A percentile compares a stretch with the other conserved stretches of the same genome.
These are phyloP conservation scores for Diaporthe australafricana DNA, from an alignment of 2,329 filamentous ascomycete genomes.

Conservation along the genomic window DNA sequence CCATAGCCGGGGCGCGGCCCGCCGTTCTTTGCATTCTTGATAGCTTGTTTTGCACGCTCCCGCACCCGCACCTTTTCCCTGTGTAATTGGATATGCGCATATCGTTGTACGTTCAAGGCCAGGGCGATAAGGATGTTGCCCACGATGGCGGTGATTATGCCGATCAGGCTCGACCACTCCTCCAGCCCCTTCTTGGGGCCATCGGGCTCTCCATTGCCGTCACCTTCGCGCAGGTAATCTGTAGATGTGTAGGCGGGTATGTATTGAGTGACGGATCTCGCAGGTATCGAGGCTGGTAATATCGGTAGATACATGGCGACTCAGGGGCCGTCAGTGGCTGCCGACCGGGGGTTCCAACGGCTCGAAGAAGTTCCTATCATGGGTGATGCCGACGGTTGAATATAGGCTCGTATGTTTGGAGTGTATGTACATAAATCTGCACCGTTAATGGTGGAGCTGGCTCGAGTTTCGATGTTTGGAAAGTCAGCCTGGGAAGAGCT, in stretches of 20 bases:
- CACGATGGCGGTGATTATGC: slow-evolving; percentile 90
- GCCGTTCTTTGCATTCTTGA: slow-evolving; percentile 56
- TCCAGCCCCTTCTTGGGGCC: slow-evolving; percentile 63
- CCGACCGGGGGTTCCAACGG: slow-evolving; percentile 29
- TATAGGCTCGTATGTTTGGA: neutral
- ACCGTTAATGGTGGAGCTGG: neutral
- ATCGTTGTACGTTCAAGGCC: slow-evolving; percentile 95
- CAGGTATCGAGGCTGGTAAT: slow-evolving; percentile 24
- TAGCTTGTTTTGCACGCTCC: slow-evolving; percentile 64
- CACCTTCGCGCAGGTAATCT: slow-evolving; percentile 37
- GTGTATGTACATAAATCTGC: neutral
- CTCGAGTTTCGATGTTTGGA: neutral
- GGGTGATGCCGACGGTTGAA: slow-evolving; percentile 8
- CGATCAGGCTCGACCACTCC: slow-evolving; percentile 93
- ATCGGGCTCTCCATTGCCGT: slow-evolving; percentile 41
- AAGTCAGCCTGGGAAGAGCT: neutral
- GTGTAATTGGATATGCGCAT: slow-evolving; percentile 89
- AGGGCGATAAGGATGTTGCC: slow-evolving; percentile 96
- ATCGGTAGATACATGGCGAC: slow-evolving; percentile 35
- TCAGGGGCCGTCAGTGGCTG: slow-evolving; percentile 34
- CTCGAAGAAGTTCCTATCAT: slow-evolving; percentile 26
- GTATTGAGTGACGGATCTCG: slow-evolving; percentile 32
- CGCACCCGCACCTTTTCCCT: slow-evolving; percentile 73
- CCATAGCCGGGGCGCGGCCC: slow-evolving; percentile 45
- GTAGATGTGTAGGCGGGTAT: slow-evolving; percentile 37